A percentile compares a stretch with the other conserved stretches of the same genome.
These are phyloP conservation scores for Paraphoma sp. DNA, from an alignment of 2,329 filamentous ascomycete species.

Conservation along the genomic window DNA sequence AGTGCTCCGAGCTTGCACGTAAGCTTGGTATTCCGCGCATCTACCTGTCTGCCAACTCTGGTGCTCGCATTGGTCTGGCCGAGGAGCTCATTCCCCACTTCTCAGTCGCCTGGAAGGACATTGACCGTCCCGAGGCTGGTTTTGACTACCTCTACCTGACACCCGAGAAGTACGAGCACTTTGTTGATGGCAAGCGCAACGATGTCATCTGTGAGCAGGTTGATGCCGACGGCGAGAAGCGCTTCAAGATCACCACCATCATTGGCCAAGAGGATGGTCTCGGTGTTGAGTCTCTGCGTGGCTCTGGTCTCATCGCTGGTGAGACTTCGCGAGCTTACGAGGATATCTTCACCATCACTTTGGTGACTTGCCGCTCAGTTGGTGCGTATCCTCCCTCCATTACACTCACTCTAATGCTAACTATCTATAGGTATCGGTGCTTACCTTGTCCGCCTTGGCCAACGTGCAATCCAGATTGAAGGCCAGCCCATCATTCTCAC, in stretches of 20 bases:
- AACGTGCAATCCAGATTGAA: conserved; percentile 98
- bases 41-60: conserved; percentile 98
- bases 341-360: conserved; percentile 97
- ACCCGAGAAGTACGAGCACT: conserved; percentile 82
- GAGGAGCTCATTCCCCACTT: conserved; percentile 97
- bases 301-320: conserved; percentile 97
- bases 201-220: conserved; percentile 89
- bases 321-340: conserved; percentile 97
- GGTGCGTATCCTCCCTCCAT: conserved; percentile 58
- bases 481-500: conserved; percentile 99
- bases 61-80: conserved; percentile 94
- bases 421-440: conserved; percentile 80
- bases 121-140: conserved; percentile 78
- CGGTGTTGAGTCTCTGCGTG: conserved; percentile 95
- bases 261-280: conserved; percentile 93
- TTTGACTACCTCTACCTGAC: conserved; percentile 98
- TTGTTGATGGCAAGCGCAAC: conserved; percentile 77
- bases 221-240: conserved; percentile 83
- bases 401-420: conserved; percentile 39
- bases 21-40: conserved; percentile 95
- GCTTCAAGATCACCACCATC: conserved; percentile 93
- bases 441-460: conserved; percentile 96
- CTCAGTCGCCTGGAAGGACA: conserved; percentile 95
- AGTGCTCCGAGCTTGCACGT: conserved; percentile 95
- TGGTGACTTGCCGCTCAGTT: conserved; percentile 97